These are phyloP conservation scores for Bonia amplexicaulis DNA, from an alignment of 176 grass and related monocot species.

Conservation along the genomic window DNA sequence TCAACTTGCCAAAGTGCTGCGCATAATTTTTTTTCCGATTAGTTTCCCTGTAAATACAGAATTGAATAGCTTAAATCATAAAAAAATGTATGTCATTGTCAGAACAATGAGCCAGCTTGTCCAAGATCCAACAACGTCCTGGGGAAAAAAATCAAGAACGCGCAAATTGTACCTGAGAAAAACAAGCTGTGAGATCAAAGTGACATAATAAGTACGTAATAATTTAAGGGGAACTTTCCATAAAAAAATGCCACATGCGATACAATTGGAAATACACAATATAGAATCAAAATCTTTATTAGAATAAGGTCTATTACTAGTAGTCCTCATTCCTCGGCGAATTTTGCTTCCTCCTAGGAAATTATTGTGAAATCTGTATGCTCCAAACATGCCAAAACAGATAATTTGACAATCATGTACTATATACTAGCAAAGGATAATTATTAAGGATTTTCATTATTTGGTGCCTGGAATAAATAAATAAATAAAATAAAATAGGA, in stretches of 20 bases:
- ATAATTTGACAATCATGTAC: neutral
- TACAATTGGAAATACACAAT: neutral
- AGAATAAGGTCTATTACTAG: too few relatives aligned
- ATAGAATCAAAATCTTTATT: neutral
- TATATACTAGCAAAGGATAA: neutral
- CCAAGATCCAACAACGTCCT: neutral
- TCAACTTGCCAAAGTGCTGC: conserved; percentile 18
- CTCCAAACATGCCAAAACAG: neutral
- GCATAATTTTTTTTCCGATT: neutral
- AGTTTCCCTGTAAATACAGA: neutral
- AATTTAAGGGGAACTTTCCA: neutral
- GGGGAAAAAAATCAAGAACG: neutral
- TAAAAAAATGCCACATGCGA: neutral
- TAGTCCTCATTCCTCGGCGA: neutral
- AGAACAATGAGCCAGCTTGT: neutral
- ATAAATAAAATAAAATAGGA: neutral
- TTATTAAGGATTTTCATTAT: neutral
- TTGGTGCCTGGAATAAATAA: neutral
- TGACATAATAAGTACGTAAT: neutral
- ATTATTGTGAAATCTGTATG: neutral
- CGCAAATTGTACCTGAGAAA: conserved; percentile 3
- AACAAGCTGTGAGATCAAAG: neutral
- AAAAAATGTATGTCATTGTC: conserved; percentile 10
- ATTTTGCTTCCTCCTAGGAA: neutral
- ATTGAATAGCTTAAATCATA: neutral